A percentile compares a stretch with the other conserved stretches of the same genome.
Conservation (phyloP, 228 moss, liverwort and hornwort species). For the Sphagnum fallax region DNA sequence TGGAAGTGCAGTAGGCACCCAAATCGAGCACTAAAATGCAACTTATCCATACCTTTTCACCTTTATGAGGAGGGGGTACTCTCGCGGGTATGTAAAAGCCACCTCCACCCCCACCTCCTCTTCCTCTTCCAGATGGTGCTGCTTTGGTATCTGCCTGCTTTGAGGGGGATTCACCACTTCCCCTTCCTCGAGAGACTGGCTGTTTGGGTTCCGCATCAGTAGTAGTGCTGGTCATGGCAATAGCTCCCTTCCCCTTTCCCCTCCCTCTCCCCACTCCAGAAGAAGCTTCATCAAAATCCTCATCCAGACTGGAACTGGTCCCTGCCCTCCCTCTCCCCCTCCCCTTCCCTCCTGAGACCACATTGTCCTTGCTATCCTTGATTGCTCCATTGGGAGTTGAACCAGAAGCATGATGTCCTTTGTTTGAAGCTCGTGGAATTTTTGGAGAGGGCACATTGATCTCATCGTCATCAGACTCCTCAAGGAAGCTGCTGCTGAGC, state of each 20-base stretch:
- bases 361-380: conserved; percentile 24
- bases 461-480: conserved; percentile 24
- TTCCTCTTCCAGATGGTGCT: conserved; percentile 52
- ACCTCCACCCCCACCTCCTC: conserved; percentile 51
- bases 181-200: conserved; percentile 11
- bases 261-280: conserved; percentile 53
- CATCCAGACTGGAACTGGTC: conserved; percentile 13
- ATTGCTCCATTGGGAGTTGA: neutral
- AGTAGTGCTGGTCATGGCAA: conserved; percentile 12
- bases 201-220: conserved; percentile 38
- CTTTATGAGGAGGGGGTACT: conserved; percentile 84
- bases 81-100: conserved; percentile 36
- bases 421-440: conserved; percentile 58
- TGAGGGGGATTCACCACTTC: conserved; percentile 8
- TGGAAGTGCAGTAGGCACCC: neutral
- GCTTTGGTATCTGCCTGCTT: conserved; percentile 21
- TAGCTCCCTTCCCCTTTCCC: conserved; percentile 34
- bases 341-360: conserved; percentile 13
- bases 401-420: conserved; percentile 9
- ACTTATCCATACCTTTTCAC: conserved; percentile 63
- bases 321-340: conserved; percentile 38
- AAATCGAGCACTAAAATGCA: too few relatives aligned
- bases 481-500: conserved; percentile 30
- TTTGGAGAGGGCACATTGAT: conserved; percentile 36
- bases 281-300: conserved; percentile 22